Percentiles rank a stretch among this genome's conserved stretches.
Evolutionary conservation across 2,329 filamentous ascomycete genomes (phyloP).

Genomic region (Ophiostoma sp.): DNA sequence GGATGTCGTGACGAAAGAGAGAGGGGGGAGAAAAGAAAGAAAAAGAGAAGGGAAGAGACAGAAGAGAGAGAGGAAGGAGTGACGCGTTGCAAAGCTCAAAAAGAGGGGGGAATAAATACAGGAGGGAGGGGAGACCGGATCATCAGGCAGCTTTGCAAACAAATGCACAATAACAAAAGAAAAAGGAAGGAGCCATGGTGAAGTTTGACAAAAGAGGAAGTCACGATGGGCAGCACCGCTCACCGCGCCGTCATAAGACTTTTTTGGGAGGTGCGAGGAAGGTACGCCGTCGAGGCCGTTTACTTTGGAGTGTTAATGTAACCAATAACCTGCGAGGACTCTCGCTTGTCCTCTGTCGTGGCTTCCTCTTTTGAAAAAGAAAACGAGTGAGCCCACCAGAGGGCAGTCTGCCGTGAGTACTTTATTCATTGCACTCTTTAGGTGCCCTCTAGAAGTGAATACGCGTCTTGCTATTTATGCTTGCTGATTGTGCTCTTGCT

Average conservation of each 20-base stretch:
- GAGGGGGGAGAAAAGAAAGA: background rate
- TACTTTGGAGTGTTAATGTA: background rate
- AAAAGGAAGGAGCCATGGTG: background rate
- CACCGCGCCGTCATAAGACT: background rate
- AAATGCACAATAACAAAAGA: background rate
- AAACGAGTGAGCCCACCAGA: background rate
- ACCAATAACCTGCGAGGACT: background rate
- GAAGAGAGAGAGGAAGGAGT: background rate
- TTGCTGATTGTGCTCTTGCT: background rate
- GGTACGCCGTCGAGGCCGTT: background rate
- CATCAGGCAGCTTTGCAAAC: background rate
- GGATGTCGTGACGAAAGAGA: background rate
- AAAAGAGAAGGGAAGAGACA: background rate
- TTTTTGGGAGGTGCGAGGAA: background rate
- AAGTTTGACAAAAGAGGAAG: background rate
- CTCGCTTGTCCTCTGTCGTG: background rate
- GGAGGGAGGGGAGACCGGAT: background rate
- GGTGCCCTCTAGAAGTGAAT: background rate
- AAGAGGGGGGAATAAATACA: background rate
- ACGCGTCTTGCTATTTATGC: background rate
- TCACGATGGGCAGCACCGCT: background rate
- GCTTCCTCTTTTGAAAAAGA: background rate
- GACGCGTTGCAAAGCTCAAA: background rate
- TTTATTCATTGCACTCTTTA: no score
- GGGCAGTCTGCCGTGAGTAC: background rate